Conservation (phyloP, 2,329 filamentous ascomycete genomes). For the Clonostachys byssicola region DNA sequence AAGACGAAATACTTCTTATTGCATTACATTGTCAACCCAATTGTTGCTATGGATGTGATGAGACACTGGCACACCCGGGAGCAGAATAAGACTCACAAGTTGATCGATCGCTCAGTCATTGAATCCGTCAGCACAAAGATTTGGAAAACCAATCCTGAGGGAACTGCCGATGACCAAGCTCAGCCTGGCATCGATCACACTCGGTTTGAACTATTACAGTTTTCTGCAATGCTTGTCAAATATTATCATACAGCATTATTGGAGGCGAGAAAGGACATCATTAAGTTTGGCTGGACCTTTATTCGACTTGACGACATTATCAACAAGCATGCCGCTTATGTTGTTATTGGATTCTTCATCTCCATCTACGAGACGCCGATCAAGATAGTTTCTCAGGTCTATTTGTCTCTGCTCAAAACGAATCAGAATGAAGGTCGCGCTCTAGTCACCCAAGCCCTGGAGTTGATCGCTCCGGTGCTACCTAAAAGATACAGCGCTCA, state of each 20-base stretch:
- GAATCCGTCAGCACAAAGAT: conserved; percentile 89
- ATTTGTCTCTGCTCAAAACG: conserved; percentile 83
- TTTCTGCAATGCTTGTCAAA: conserved; percentile 92
- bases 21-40: conserved; percentile 90
- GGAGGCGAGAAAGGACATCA: conserved; percentile 93
- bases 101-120: conserved; percentile 84
- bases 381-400: conserved; percentile 95
- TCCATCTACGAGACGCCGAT: conserved; percentile 92
- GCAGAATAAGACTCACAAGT: conserved; percentile 53
- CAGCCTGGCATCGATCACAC: conserved; percentile 92
- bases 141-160: conserved; percentile 85
- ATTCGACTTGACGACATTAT: conserved; percentile 98
- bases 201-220: conserved; percentile 89
- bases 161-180: conserved; percentile 75
- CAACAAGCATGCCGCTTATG: conserved; percentile 97
- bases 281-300: conserved; percentile 98
- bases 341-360: conserved; percentile 96
- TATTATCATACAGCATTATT: conserved; percentile 86
- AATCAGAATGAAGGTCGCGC: conserved; percentile 93
- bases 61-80: conserved; percentile 65
- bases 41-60: conserved; percentile 94
- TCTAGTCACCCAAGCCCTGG: conserved; percentile 88
- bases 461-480: conserved; percentile 90
- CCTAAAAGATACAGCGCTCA: conserved; percentile 73
- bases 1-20: conserved; percentile 91